phyloP scores from a whole-genome alignment of 176 grass and related monocot species.

The Avena atlantica region DNA sequence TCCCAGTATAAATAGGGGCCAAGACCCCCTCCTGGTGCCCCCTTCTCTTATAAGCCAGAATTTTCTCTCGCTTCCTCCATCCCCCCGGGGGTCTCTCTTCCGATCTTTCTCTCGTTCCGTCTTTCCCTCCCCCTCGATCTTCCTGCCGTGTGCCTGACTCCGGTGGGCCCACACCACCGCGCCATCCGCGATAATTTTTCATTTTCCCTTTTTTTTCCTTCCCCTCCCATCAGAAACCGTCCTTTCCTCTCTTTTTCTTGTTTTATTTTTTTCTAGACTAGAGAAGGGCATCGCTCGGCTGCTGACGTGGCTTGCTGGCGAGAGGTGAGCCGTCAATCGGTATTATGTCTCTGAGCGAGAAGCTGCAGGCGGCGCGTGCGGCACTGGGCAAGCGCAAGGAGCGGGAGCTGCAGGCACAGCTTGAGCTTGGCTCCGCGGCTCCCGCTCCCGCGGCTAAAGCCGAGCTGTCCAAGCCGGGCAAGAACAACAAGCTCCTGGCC shows the following conservation, averaged over 20 bases:
- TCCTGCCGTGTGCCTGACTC: not conserved
- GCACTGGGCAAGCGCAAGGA: slow-evolving; percentile 74
- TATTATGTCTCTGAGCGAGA: slow-evolving; percentile 65
- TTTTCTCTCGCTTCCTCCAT: not conserved
- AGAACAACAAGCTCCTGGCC: slow-evolving; percentile 61
- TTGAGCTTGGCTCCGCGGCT: not conserved
- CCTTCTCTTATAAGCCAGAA: not conserved
- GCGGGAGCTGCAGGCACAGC: slow-evolving; percentile 8
- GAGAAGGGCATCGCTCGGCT: not conserved
- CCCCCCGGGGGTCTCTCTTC: not conserved
- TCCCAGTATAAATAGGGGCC: slow-evolving; percentile 27
- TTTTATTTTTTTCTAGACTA: not conserved
- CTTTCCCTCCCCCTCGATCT: not conserved
- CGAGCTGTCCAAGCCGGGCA: slow-evolving; percentile 37
- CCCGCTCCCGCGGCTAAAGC: slow-evolving; percentile 28
- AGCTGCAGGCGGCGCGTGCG: slow-evolving; percentile 59
- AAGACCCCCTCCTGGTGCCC: not conserved
- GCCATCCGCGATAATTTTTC: not conserved
- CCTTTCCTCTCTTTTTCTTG: not conserved
- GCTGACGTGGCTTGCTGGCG: slow-evolving; percentile 46
- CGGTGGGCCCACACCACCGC: slow-evolving; percentile 33
- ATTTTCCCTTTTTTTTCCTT: not conserved
- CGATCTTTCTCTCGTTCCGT: not conserved
- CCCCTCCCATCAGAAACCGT: not conserved
- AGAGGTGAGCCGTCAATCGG: slow-evolving; percentile 17